These are phyloP conservation scores for Neurospora sp. DNA, from an alignment of 495 filamentous ascomycete species.

Conservation along the genomic window DNA sequence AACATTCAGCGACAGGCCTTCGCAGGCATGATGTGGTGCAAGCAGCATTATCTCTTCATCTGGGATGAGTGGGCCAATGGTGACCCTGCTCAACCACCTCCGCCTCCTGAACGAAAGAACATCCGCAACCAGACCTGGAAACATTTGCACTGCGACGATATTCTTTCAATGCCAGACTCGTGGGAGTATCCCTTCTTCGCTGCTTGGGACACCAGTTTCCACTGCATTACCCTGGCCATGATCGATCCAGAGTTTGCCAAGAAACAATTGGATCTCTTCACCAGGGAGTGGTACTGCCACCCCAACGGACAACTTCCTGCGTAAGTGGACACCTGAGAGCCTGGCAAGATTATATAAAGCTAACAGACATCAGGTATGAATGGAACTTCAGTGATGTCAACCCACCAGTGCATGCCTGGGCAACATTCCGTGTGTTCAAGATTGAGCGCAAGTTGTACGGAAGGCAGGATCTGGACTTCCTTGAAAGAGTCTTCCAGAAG, in stretches of 20 bases:
- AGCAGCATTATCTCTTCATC: conserved; percentile 92
- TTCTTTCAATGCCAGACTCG: conserved; percentile 93
- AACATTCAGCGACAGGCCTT: conserved; percentile 94
- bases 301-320: conserved; percentile 84
- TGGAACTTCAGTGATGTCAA: conserved; percentile 99
- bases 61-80: conserved; percentile 96
- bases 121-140: conserved; percentile 86
- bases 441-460: conserved; percentile 97
- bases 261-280: conserved; percentile 92
- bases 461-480: conserved; percentile 84
- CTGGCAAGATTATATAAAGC: not conserved
- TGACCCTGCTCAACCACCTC: conserved; percentile 61
- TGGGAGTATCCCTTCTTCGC: conserved; percentile 99
- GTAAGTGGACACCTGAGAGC: conserved; percentile 10
- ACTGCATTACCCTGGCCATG: conserved; percentile 92
- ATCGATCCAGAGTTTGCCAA: conserved; percentile 96
- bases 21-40: conserved; percentile 94
- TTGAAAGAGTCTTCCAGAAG: conserved; percentile 95
- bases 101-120: conserved; percentile 66
- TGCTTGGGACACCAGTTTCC: conserved; percentile 95
- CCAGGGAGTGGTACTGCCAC: conserved; percentile 98
- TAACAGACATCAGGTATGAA: conserved; percentile 49
- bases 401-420: conserved; percentile 93
- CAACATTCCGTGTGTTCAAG: conserved; percentile 90
- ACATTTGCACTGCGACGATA: conserved; percentile 86